Evolutionary conservation across 2,329 filamentous ascomycete genomes (phyloP), one percentile per base, ranked within the genome.

Genomic region (Thyridium curvatum): DNA sequence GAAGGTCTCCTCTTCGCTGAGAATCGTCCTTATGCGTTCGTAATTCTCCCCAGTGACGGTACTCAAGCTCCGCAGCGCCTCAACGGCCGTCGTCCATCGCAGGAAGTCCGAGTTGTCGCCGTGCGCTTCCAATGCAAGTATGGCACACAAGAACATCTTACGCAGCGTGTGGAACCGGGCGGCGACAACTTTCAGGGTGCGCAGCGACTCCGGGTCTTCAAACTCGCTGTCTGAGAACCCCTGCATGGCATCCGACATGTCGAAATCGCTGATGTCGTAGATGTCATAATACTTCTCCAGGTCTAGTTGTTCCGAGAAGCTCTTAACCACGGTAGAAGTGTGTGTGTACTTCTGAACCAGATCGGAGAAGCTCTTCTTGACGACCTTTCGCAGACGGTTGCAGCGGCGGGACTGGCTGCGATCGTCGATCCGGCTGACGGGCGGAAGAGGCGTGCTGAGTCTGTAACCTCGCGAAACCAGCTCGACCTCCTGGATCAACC

Each of bases 221-320:
- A 84, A 77, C 34, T 84, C 77, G n/a, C 69, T 64, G 32, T 79
- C 74, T 4, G 74, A 71, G 41, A 83, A 81, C 2, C 79, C 78
- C 32, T 72, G 65, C 47, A 81, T 72, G n/a, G 82, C 77, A 50
- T 87, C 83, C 15, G 77, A 72, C 29, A 87, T 77, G 56, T 90
- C 85, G 41, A 81, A 75, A 41, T 82, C 74, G 44, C 77, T 85
- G 43, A 91, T 79, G 48, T 90, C 86, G 55, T 91, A 90, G 43
- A 91, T 84, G 54, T 97, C 91, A 52, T 93, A 86, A 56, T 95
- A 94, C 61, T 89, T 93, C 51, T 94, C 88, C 32, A 98, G 66
- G 53, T 95, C 86, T 35, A 84, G 76, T 52, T 85, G 78, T 56
- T 90, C 82, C 2, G 90, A 79, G 40, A 94, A 79, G 1, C 75